Percentiles rank a stretch among this genome's conserved stretches.
Conservation (phyloP, 495 filamentous ascomycete species). For the Trichocladium antarcticum region DNA sequence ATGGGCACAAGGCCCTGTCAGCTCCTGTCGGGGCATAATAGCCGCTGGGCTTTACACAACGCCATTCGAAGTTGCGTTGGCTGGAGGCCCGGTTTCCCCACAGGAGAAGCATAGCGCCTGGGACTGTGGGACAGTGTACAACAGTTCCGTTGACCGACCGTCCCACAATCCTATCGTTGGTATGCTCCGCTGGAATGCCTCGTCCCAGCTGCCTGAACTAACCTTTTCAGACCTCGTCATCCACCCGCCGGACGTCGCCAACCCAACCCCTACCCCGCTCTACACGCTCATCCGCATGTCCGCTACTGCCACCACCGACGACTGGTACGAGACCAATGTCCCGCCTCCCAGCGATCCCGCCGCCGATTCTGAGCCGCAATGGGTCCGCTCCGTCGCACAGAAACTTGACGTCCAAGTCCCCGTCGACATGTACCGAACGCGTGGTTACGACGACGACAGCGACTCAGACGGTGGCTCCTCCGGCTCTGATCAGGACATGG, state of each 20-base stretch:
- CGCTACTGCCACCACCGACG: constrained; percentile 32
- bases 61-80: constrained; percentile 31
- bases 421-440: constrained; percentile 18
- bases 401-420: constrained; percentile 29
- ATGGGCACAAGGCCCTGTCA: constrained; percentile 22
- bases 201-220: not conserved
- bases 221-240: constrained; percentile 31
- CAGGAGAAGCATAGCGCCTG: constrained; percentile 20
- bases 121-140: constrained; percentile 32
- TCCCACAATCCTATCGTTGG: constrained; percentile 36
- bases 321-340: constrained; percentile 38
- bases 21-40: constrained; percentile 33
- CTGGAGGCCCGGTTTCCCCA: constrained; percentile 5
- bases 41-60: constrained; percentile 29
- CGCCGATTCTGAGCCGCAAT: constrained; percentile 22
- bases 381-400: constrained; percentile 33
- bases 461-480: constrained; percentile 12
- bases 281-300: constrained; percentile 39
- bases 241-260: constrained; percentile 28
- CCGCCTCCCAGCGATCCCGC: constrained; percentile 13
- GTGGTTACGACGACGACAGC: constrained; percentile 12
- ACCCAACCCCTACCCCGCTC: constrained; percentile 20
- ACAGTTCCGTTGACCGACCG: not conserved
- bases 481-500: constrained; percentile 8
- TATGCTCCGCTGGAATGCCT: constrained; percentile 7